Evolutionary conservation across 1,284 basidiomycete species (phyloP), one percentile per base, ranked within the genome.

Genomic region (Ustilago curta): DNA sequence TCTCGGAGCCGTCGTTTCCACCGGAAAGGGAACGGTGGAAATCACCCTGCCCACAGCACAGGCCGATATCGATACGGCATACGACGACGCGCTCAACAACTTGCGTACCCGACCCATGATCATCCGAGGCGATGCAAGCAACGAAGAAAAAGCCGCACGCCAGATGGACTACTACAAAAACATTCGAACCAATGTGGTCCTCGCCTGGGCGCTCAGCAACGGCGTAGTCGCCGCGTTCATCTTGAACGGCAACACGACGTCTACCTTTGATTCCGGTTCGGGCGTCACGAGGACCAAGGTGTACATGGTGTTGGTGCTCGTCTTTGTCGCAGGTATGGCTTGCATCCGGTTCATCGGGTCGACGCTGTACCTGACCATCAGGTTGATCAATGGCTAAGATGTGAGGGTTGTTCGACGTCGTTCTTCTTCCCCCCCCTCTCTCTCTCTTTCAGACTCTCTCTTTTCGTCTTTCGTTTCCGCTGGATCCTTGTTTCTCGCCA

Each of bases 131-230:
- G 76, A 83, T 12, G 77, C 80, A 11, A 73, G 62, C 43, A 56
- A 69, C 45, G 82, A 83, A 27, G 82, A 85, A 59, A 84, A 85
- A 56, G 73, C 66, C 3, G 64, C 64, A 0, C 48, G 56, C 39
- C 83, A 78, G 77, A 81, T 73, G 70, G 85, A 86, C 60, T 86
- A 85, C 72, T 87, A 86, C 63, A 83, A 79, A 0, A 93, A 92
- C 83, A 92, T 97, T 76, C 87, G 94, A 64, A 97, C 94, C 12
- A 96, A 95, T 86, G 93, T 95, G 23, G 86, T 98, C 45, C 87
- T 98, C 52, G 88, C 90, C 4, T 96, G 94, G 91, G 90, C 93
- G 2, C 83, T 95, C 59, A 91, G 92, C 27, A 95, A 95, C 83
- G 80, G 76, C 37, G 59, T 83, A n/a, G 58, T 84, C 1, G 81